These are phyloP conservation scores for Rhypophila decipiens DNA, from an alignment of 495 filamentous ascomycete species.

Conservation along the genomic window DNA sequence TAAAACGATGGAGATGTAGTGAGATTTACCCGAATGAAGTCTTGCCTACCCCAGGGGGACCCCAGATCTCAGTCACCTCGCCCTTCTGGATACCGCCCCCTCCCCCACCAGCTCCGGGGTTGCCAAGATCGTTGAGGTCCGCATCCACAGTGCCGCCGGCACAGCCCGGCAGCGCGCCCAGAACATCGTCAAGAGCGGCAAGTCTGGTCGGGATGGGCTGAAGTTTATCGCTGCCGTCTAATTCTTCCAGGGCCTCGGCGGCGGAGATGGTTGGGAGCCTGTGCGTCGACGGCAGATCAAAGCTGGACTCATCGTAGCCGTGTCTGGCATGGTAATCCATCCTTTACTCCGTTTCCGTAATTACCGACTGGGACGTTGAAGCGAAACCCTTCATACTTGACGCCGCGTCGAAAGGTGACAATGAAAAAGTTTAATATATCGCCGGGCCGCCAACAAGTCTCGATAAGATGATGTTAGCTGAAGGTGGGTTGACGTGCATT, in stretches of 20 bases:
- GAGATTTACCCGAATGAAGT: conserved; percentile 65
- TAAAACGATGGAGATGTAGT: no score
- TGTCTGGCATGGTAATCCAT: conserved; percentile 40
- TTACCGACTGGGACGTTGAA: no score
- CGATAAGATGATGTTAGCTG: no score
- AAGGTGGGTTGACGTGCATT: no score
- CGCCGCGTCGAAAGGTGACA: no score
- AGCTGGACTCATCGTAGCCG: conserved; percentile 40
- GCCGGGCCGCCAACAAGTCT: no score
- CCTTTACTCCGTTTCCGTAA: no score
- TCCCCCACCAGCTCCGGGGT: neutral
- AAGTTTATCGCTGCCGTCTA: conserved; percentile 34
- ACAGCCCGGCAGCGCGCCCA: conserved; percentile 13
- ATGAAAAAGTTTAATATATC: no score
- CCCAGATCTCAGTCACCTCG: conserved; percentile 82
- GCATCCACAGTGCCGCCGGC: neutral
- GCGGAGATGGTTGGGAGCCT: conserved; percentile 70
- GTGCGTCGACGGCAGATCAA: conserved; percentile 34
- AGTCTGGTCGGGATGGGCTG: conserved; percentile 63
- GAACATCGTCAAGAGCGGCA: conserved; percentile 46
- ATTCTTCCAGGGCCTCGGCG: conserved; percentile 69
- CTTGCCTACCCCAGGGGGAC: conserved; percentile 84
- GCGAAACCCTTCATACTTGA: no score
- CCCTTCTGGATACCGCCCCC: conserved; percentile 61
- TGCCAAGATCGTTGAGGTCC: conserved; percentile 9